phyloP scores from a whole-genome alignment of 2,329 filamentous ascomycete genomes.

The Diaporthe vexans region DNA sequence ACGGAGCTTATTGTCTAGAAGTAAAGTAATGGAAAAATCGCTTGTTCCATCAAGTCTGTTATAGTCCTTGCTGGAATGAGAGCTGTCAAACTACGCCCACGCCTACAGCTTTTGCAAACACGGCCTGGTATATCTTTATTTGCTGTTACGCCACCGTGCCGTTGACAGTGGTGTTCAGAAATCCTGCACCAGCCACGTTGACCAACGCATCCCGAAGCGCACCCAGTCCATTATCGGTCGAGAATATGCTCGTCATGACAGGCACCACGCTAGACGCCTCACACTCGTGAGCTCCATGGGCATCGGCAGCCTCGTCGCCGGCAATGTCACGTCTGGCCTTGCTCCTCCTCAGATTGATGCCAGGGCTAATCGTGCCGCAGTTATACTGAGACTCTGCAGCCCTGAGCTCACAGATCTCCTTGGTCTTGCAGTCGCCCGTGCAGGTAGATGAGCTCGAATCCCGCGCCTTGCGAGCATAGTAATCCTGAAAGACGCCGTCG shows the following conservation, averaged over 20 bases:
- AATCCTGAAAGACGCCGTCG: constrained; percentile 53
- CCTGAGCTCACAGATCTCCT: constrained; percentile 54
- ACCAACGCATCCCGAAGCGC: constrained; percentile 22
- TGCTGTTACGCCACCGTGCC: not conserved
- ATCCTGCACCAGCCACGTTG: constrained; percentile 23
- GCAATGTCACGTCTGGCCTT: constrained; percentile 14
- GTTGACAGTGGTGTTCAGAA: constrained; percentile 37
- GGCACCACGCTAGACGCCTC: constrained; percentile 34
- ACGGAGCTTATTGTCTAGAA: no score
- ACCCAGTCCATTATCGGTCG: constrained; percentile 11
- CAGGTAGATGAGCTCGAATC: constrained; percentile 51
- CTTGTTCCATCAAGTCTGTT: no score
- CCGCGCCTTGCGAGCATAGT: constrained; percentile 53
- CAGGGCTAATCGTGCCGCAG: constrained; percentile 45
- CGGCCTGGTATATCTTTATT: not conserved
- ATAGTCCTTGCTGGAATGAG: not conserved
- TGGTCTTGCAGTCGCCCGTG: constrained; percentile 50
- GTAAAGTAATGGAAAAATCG: no score
- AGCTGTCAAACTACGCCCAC: not conserved
- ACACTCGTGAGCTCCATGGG: constrained; percentile 25
- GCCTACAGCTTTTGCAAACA: not conserved
- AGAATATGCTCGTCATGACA: constrained; percentile 38
- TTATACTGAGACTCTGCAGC: constrained; percentile 55
- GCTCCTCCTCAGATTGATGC: constrained; percentile 35
- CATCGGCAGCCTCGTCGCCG: constrained; percentile 3